phyloP scores from a whole-genome alignment of 331 rosid genomes.

The Erythrophleum ivorense region DNA sequence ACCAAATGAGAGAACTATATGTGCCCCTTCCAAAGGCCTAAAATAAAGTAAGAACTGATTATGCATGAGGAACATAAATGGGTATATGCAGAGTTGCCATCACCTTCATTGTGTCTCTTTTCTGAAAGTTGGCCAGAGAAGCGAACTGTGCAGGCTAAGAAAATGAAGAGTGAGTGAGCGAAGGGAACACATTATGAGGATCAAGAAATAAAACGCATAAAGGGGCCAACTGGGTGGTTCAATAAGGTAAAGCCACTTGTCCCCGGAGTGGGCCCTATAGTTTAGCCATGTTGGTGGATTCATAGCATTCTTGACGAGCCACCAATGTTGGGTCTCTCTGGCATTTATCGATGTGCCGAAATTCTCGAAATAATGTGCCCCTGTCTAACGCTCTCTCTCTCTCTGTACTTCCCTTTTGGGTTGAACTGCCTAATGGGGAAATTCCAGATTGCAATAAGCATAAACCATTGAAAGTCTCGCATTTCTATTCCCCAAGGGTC shows the following conservation, averaged over 20 bases:
- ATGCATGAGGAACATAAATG: slow-evolving; percentile 37
- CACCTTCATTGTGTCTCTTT: slow-evolving; percentile 62
- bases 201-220: slow-evolving; percentile 25
- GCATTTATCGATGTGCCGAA: slow-evolving; percentile 59
- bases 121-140: slow-evolving; percentile 49
- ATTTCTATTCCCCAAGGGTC: not conserved
- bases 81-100: slow-evolving; percentile 38
- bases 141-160: slow-evolving; percentile 36
- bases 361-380: slow-evolving; percentile 56
- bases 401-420: not conserved
- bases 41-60: slow-evolving; percentile 26
- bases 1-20: slow-evolving; percentile 15
- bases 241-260: slow-evolving; percentile 55
- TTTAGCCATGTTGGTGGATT: slow-evolving; percentile 54
- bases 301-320: slow-evolving; percentile 48
- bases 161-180: slow-evolving; percentile 41
- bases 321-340: slow-evolving; percentile 48
- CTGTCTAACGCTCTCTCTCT: not conserved
- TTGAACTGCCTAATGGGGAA: slow-evolving; percentile 20
- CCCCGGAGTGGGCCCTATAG: slow-evolving; percentile 43
- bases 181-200: slow-evolving; percentile 40
- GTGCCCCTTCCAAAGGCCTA: not conserved
- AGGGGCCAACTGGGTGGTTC: slow-evolving; percentile 53
- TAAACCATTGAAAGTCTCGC: not conserved
- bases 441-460: not conserved